A percentile compares a stretch with the other conserved stretches of the same genome.
Evolutionary conservation across 2,329 filamentous ascomycete species (phyloP).

Genomic region (Sporothrix sp.): DNA sequence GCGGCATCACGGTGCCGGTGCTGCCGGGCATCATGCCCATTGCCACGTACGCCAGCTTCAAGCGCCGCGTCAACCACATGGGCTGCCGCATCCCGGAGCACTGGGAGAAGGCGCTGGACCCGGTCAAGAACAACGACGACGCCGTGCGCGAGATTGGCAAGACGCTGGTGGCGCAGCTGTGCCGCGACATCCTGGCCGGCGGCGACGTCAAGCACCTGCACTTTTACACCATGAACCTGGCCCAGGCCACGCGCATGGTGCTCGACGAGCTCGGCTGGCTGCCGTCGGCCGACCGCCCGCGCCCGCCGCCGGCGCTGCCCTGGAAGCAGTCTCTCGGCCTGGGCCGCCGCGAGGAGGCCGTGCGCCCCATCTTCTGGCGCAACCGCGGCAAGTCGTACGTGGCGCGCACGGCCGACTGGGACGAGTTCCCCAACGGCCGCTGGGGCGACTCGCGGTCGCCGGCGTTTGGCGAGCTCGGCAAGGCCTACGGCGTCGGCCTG

Average conservation of each 20-base stretch:
- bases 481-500: slow-evolving; percentile 83
- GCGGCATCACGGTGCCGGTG: slow-evolving; percentile 62
- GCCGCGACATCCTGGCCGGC: slow-evolving; percentile 68
- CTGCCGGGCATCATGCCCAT: slow-evolving; percentile 92
- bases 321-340: slow-evolving; percentile 93
- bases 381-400: slow-evolving; percentile 96
- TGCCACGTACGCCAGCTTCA: slow-evolving; percentile 86
- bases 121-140: slow-evolving; percentile 92
- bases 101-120: slow-evolving; percentile 76
- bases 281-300: slow-evolving; percentile 65
- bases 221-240: slow-evolving; percentile 99
- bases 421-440: slow-evolving; percentile 96
- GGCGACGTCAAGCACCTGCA: slow-evolving; percentile 76
- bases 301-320: slow-evolving; percentile 73
- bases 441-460: slow-evolving; percentile 97
- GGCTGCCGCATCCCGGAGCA: slow-evolving; percentile 70
- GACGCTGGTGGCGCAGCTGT: slow-evolving; percentile 79
- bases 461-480: slow-evolving; percentile 89
- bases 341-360: slow-evolving; percentile 83
- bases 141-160: slow-evolving; percentile 86
- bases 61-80: slow-evolving; percentile 84
- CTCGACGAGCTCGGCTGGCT: slow-evolving; percentile 80
- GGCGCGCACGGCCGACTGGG: slow-evolving; percentile 93
- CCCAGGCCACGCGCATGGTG: slow-evolving; percentile 86
- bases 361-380: slow-evolving; percentile 97